These are phyloP conservation scores for Pyracantha coccinea DNA, from an alignment of 331 rosid species.

Conservation along the genomic window DNA sequence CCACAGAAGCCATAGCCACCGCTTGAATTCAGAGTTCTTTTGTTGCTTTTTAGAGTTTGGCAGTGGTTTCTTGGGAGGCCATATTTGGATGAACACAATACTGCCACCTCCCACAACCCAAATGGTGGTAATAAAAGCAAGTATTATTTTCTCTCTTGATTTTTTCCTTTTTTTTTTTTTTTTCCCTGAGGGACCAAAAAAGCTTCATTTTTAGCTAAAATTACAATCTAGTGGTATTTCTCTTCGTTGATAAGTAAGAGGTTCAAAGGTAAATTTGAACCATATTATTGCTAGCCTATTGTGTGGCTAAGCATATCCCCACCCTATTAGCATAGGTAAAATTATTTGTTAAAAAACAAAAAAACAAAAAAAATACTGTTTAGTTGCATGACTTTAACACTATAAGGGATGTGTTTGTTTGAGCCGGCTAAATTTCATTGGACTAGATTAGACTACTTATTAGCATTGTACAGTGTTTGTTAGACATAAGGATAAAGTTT, in stretches of 20 bases:
- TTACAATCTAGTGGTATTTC: rapidly evolving
- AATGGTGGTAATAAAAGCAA: neutral
- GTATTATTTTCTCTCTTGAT: neutral
- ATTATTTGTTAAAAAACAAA: rapidly evolving
- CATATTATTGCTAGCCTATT: rapidly evolving
- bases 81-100: slow-evolving; percentile 5
- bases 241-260: rapidly evolving
- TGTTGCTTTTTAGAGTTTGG: neutral
- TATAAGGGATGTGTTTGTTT: too few species aligned
- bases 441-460: too few species aligned
- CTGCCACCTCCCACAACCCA: slow-evolving; percentile 11
- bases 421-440: too few species aligned
- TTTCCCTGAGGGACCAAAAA: neutral
- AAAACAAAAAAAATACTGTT: too few species aligned
- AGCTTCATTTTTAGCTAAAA: too few species aligned
- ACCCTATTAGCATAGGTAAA: rapidly evolving
- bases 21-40: neutral
- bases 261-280: too few species aligned
- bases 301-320: rapidly evolving
- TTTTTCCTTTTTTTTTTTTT: neutral
- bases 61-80: neutral
- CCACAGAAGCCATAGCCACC: slow-evolving; percentile 34
- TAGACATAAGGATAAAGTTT: too few species aligned
- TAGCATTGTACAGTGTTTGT: too few species aligned
- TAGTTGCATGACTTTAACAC: too few species aligned